Conservation (phyloP, 2,329 filamentous ascomycete genomes). For the Pyrenochaeta sp. region DNA sequence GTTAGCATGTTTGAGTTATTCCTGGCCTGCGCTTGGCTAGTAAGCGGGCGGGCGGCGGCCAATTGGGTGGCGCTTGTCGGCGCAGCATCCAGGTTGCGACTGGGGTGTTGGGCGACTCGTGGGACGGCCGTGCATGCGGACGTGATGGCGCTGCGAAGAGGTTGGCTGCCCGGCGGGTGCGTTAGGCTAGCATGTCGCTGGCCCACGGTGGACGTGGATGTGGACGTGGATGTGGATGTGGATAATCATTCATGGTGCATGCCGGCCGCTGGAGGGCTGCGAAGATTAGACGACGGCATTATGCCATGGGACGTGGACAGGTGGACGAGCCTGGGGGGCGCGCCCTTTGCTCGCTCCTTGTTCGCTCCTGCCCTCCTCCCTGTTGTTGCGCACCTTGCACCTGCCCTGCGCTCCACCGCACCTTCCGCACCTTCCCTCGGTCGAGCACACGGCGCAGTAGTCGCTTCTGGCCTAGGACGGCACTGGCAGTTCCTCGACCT, state of each 20-base stretch:
- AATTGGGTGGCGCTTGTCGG: constrained; percentile 27
- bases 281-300: constrained; percentile 7
- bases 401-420: constrained; percentile 6
- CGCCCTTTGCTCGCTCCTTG: constrained; percentile 14
- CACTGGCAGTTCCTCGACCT: constrained; percentile 7
- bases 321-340: background rate
- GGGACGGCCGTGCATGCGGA: constrained; percentile 24
- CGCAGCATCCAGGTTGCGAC: constrained; percentile 17
- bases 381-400: background rate
- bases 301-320: background rate
- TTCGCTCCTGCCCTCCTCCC: constrained; percentile 5
- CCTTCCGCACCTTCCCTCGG: background rate
- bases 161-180: constrained; percentile 1
- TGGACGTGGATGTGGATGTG: background rate
- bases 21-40: constrained; percentile 34
- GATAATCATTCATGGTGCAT: background rate
- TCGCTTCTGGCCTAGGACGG: constrained; percentile 19
- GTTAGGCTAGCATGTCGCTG: constrained; percentile 14
- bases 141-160: constrained; percentile 17
- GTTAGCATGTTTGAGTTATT: constrained; percentile 32
- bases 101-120: constrained; percentile 30
- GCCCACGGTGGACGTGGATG: background rate
- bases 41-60: constrained; percentile 37
- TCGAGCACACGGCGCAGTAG: constrained; percentile 8
- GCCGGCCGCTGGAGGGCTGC: background rate